Evolutionary conservation across 169 alveolate species (phyloP).

Genomic region (Plasmodium gonderi): DNA sequence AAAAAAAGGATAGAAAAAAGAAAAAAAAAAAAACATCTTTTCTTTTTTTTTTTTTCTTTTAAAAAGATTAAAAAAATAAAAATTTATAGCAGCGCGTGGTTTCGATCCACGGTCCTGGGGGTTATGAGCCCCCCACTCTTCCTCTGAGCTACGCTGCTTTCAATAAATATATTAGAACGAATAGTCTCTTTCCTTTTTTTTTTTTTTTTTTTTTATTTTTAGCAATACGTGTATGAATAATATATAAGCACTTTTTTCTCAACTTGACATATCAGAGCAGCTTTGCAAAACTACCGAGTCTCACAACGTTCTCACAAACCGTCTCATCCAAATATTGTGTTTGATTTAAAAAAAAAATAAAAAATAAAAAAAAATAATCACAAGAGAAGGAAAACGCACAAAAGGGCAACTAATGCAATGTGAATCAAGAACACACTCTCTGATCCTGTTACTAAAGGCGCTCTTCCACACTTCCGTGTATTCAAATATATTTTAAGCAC

Average conservation of each 20-base stretch:
- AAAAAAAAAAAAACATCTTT: not conserved
- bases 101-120: constrained; percentile 96
- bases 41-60: not conserved
- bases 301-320: too few species aligned
- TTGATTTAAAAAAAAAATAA: too few species aligned
- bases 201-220: not conserved
- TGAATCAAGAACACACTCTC: too few species aligned
- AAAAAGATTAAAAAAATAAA: not conserved
- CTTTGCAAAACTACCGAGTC: too few species aligned
- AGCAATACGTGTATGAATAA: not conserved
- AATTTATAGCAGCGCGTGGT: constrained; percentile 93
- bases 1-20: not conserved
- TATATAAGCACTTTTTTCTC: too few species aligned
- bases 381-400: too few species aligned
- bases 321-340: too few species aligned
- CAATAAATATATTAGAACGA: not conserved
- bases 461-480: too few species aligned
- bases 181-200: not conserved
- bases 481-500: too few species aligned
- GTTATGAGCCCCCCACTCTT: constrained; percentile 96
- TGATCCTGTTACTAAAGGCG: too few species aligned
- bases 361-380: too few species aligned
- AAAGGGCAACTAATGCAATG: too few species aligned
- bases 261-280: not conserved
- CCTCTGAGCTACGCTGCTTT: constrained; percentile 95